Conservation (phyloP, 768 basidiomycete genomes). For the Mycena galericulata region DNA sequence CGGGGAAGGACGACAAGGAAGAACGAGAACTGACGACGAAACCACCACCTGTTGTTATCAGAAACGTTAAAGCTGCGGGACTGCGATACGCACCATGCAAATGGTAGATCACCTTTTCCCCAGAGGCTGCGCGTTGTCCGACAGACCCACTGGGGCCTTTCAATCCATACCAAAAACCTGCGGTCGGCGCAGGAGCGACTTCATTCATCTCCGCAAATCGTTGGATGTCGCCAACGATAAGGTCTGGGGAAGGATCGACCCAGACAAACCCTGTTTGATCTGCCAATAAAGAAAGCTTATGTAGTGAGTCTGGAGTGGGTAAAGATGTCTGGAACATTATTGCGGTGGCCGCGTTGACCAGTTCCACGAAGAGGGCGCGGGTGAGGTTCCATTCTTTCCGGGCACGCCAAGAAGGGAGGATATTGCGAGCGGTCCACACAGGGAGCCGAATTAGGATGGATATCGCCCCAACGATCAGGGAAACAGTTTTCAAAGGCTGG, state of each 20-base stretch:
- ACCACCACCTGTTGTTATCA: constrained; percentile 12
- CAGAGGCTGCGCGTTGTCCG: constrained; percentile 36
- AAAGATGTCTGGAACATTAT: constrained; percentile 27
- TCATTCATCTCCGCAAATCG: constrained; percentile 36
- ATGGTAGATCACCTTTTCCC: constrained; percentile 49
- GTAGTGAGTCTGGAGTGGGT: constrained; percentile 18
- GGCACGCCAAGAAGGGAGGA: constrained; percentile 34
- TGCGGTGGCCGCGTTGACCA: constrained; percentile 20
- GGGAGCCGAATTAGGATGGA: constrained; percentile 34
- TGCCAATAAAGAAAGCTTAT: constrained; percentile 18
- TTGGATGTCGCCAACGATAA: constrained; percentile 42
- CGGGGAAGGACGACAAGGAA: constrained; percentile 14
- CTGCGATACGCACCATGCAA: constrained; percentile 44
- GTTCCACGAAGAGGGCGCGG: constrained; percentile 30
- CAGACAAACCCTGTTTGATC: constrained; percentile 33
- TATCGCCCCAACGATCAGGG: constrained; percentile 12
- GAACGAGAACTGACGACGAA: constrained; percentile 11
- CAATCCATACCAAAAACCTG: constrained; percentile 41
- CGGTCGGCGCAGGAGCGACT: constrained; percentile 35
- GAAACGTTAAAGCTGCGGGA: constrained; percentile 30
- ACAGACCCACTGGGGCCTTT: constrained; percentile 27
- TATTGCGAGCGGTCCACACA: constrained; percentile 30
- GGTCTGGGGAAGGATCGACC: constrained; percentile 37
- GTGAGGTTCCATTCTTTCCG: constrained; percentile 21
- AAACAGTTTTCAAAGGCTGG: constrained; percentile 36